Evolutionary conservation across 352 stramenopile species (phyloP), one percentile per base, ranked within the genome.

Genomic region (Pythium grandisporangium): DNA sequence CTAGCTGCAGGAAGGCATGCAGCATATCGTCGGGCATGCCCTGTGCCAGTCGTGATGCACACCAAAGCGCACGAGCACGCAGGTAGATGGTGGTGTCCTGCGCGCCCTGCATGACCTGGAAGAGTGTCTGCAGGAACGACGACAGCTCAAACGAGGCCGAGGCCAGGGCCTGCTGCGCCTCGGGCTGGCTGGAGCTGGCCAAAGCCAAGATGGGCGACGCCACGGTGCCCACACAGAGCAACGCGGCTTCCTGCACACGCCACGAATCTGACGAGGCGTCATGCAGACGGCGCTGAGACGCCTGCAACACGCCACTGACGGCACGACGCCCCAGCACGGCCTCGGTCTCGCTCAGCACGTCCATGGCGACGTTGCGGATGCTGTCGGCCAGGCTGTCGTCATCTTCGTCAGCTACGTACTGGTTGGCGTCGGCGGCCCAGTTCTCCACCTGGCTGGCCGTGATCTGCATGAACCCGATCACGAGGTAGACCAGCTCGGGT

Each of bases 401-500:
- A 45, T 92, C 79, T 57, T 92, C 79, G 36, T 92, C 79, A 0
- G 75, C 75, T 13, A 92, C 66, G 51, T 89, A 92, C 53, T 86
- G 79, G 57, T 92, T 89, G 24, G 79, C 71, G 37, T 89, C 71
- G 12, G 88, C 79, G 24, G 74, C 53, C 79, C 79, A 92, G 30
- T 63, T 68, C 43, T 81, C 61, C 57, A 81, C 71, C 47, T 92
- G 79, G 39, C 68, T 69, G 37, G 59, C 49, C 1, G 75, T 86
- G 44, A 92, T 92, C 37, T 89, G 75, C 73, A 89, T 87, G 62
- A 89, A 92, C 30, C 61, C 70, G 45, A 92, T 73, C 69, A 88
- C 82, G 30, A 83, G 63, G 37, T 70, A 82, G 4, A 89, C 70
- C 54, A 92, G 78, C 36, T 85, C 70, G 0, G 60, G 35, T n/a